Base-by-base conservation (phyloP, 2,329 filamentous ascomycete genomes). In the Seiridium cupressi region DNA sequence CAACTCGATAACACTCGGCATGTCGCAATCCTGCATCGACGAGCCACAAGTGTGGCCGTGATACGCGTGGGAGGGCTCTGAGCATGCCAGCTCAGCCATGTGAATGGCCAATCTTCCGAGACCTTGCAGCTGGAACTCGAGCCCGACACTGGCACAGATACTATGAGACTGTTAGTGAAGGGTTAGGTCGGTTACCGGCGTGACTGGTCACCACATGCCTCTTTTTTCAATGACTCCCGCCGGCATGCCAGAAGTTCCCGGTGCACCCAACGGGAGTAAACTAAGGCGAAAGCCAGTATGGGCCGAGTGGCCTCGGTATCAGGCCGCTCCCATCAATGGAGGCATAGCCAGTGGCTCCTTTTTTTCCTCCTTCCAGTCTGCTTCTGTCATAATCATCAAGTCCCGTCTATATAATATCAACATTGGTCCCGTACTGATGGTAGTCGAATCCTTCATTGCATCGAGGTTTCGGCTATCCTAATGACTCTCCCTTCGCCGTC, bases 401-500 rank as follows among this genome's bases (percentile, higher is more conserved):
- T 44, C 51, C 18, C 36, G 63, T 62, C 55, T 70, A 69, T 70
- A 69, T 70, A 69, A 65, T 59, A 48, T 53, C 59, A 56, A 53
- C 36, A 59, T 53, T 51, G 26, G 56, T 59, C 62, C 61, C 57
- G 49, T 55, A 47, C n/a, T 51, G 55, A 48, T n/a, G 56, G 54
- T 13, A 48, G 57, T 44, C 38, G 53, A 60, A 60, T 60, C 58
- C 60, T 61, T 54, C 18, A 26, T 26, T 26, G 18, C 18, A 26
- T 26, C 18, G 18, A 26, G 18, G 18, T 26, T 26, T 26, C 18
- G 18, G 18, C 18, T 26, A 61, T 62, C 67, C 70, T 59, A 63
- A 77, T 78, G 72, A 73, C 70, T 62, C 67, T 68, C 18, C 67
- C 69, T 18, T 68, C 72, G 55, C 71, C 70, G 49, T 66, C 66